phyloP scores from a whole-genome alignment of 2,329 filamentous ascomycete species.

The Corynespora cassiicola region DNA sequence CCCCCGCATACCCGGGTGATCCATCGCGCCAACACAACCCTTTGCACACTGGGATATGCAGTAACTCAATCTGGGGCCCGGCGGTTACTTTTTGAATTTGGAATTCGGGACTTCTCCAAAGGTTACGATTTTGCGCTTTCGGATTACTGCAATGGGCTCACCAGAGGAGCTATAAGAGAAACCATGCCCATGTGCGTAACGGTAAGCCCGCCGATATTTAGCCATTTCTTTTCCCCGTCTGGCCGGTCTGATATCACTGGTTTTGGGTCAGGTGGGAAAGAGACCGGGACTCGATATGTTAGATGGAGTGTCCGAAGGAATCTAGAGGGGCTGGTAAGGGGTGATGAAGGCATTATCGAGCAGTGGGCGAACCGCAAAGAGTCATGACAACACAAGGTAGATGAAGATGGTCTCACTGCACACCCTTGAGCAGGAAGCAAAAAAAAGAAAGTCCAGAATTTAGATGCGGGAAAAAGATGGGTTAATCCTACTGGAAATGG shows the following conservation, averaged over 20 bases:
- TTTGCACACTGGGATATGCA: slow-evolving; percentile 33
- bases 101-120: slow-evolving; percentile 29
- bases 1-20: slow-evolving; percentile 27
- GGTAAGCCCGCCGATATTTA: slow-evolving; percentile 32
- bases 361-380: slow-evolving; percentile 22
- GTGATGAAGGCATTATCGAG: slow-evolving; percentile 18
- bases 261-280: slow-evolving; percentile 21
- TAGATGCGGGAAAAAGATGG: no score
- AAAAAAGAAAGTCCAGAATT: no score
- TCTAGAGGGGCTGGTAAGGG: slow-evolving; percentile 25
- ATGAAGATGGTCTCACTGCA: no score
- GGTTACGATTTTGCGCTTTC: slow-evolving; percentile 30
- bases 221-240: slow-evolving; percentile 20
- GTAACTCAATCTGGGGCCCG: slow-evolving; percentile 32
- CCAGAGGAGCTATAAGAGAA: slow-evolving; percentile 26
- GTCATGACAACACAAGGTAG: no score
- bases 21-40: slow-evolving; percentile 24
- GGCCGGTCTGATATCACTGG: slow-evolving; percentile 29
- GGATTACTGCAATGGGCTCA: slow-evolving; percentile 26
- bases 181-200: slow-evolving; percentile 29
- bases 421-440: no score
- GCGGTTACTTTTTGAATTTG: slow-evolving; percentile 35
- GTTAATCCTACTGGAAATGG: no score
- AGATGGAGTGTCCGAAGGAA: slow-evolving; percentile 29
- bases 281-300: slow-evolving; percentile 25